Evolutionary conservation across 2,329 filamentous ascomycete species (phyloP).

Genomic region (Exophiala mesophila): DNA sequence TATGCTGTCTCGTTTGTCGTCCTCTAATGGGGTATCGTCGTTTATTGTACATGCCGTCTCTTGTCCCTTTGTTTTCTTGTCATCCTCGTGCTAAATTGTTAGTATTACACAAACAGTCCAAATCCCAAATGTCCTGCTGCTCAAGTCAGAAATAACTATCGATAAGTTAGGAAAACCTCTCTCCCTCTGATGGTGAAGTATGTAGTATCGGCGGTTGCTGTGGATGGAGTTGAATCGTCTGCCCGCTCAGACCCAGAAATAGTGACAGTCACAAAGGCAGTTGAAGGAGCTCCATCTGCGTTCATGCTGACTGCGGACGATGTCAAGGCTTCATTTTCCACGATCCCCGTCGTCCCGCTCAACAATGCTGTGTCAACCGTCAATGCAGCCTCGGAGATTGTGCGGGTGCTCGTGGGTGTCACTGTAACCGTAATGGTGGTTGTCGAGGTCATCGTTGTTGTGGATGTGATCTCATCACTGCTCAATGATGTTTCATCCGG

Average conservation of each 20-base stretch:
- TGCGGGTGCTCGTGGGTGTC: conserved; percentile 8
- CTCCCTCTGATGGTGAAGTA: conserved; percentile 18
- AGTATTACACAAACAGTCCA: too few species aligned
- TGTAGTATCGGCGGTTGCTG: conserved; percentile 9
- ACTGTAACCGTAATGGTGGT: conserved; percentile 6
- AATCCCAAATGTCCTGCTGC: conserved; percentile 8
- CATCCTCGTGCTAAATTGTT: too few species aligned
- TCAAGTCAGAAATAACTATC: conserved; percentile 6
- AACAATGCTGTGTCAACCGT: not conserved
- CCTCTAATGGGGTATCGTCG: too few species aligned
- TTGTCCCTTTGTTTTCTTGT: too few species aligned
- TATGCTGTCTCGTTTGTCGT: too few species aligned
- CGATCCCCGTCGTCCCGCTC: conserved; percentile 3
- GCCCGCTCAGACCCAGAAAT: conserved; percentile 5
- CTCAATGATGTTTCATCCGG: not conserved
- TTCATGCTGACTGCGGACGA: conserved; percentile 6
- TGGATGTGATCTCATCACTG: conserved; percentile 4
- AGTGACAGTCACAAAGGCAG: conserved; percentile 11
- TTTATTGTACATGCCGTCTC: too few species aligned
- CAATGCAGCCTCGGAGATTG: not conserved
- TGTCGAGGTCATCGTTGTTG: conserved; percentile 5
- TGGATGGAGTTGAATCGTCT: conserved; percentile 7
- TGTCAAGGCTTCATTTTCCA: not conserved
- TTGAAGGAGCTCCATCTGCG: not conserved
- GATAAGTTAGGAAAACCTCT: conserved; percentile 12